Conservation (phyloP, 1,284 basidiomycete genomes). For the Boletellus sp. region DNA sequence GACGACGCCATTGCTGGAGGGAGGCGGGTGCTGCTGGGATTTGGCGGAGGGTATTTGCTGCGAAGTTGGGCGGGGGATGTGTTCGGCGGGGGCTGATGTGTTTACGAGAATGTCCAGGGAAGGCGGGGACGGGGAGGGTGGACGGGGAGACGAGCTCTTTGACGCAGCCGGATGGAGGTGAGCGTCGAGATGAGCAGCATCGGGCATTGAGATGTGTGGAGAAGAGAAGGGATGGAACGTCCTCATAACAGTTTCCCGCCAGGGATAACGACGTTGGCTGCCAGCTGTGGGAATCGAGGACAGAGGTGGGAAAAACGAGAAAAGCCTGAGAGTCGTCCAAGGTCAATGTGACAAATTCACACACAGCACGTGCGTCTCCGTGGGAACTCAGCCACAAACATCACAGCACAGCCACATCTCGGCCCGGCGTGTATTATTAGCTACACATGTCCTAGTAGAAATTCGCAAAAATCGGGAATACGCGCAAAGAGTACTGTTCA, state of each 20-base stretch:
- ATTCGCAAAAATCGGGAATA: background rate
- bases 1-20: conserved; percentile 27
- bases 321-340: conserved; percentile 32
- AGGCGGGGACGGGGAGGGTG: conserved; percentile 38
- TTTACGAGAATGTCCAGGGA: conserved; percentile 43
- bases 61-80: conserved; percentile 24
- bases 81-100: conserved; percentile 27
- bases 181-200: conserved; percentile 37
- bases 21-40: conserved; percentile 18
- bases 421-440: background rate
- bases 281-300: conserved; percentile 38
- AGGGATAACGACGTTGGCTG: conserved; percentile 38
- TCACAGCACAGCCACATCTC: conserved; percentile 12
- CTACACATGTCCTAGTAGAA: background rate
- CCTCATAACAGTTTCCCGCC: conserved; percentile 40
- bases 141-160: conserved; percentile 37
- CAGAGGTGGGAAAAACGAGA: conserved; percentile 37
- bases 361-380: conserved; percentile 30
- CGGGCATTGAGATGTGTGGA: conserved; percentile 43
- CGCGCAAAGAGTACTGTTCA: conserved; percentile 18
- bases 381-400: conserved; percentile 28
- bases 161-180: conserved; percentile 35
- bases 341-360: conserved; percentile 27
- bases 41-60: conserved; percentile 27
- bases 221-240: conserved; percentile 41